Conservation (phyloP, 2,329 filamentous ascomycete genomes). For the Myriosclerotinia scirpicola region DNA sequence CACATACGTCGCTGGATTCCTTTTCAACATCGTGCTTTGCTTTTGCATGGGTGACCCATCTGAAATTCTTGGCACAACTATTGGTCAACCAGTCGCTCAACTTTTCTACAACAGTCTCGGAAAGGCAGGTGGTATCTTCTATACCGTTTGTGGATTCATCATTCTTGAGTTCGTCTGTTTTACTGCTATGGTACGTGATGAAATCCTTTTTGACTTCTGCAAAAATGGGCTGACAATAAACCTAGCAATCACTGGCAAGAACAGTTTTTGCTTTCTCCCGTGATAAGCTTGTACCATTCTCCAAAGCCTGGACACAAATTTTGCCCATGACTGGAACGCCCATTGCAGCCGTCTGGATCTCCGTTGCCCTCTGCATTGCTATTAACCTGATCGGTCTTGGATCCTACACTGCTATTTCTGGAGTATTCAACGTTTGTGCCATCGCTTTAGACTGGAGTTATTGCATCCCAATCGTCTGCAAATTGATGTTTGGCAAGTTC, state of each 20-base stretch:
- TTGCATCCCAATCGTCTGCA: slow-evolving; percentile 57
- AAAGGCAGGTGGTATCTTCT: slow-evolving; percentile 49
- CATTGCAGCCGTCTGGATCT: slow-evolving; percentile 60
- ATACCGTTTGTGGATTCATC: slow-evolving; percentile 55
- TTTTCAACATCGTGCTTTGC: slow-evolving; percentile 59
- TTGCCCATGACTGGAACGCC: slow-evolving; percentile 56
- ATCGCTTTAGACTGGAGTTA: slow-evolving; percentile 57
- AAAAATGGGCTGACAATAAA: slow-evolving; percentile 41
- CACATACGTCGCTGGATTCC: slow-evolving; percentile 55
- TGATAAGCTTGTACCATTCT: slow-evolving; percentile 57
- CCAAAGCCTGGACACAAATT: slow-evolving; percentile 56
- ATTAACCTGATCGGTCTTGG: slow-evolving; percentile 61
- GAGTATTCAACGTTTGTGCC: slow-evolving; percentile 55
- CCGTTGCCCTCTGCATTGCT: slow-evolving; percentile 52
- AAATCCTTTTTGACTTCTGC: slow-evolving; percentile 45
- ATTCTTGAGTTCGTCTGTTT: slow-evolving; percentile 60
- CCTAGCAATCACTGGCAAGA: slow-evolving; percentile 47
- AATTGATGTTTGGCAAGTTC: slow-evolving; percentile 51
- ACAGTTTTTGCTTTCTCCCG: slow-evolving; percentile 60
- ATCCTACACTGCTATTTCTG: slow-evolving; percentile 53
- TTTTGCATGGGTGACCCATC: slow-evolving; percentile 49
- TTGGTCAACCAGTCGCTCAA: slow-evolving; percentile 55
- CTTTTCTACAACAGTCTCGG: slow-evolving; percentile 60
- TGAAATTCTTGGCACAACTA: slow-evolving; percentile 49
- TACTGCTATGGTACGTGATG: slow-evolving; percentile 48